Conservation (phyloP, 257 asterid genomes). For the Euphrasia confusa region DNA sequence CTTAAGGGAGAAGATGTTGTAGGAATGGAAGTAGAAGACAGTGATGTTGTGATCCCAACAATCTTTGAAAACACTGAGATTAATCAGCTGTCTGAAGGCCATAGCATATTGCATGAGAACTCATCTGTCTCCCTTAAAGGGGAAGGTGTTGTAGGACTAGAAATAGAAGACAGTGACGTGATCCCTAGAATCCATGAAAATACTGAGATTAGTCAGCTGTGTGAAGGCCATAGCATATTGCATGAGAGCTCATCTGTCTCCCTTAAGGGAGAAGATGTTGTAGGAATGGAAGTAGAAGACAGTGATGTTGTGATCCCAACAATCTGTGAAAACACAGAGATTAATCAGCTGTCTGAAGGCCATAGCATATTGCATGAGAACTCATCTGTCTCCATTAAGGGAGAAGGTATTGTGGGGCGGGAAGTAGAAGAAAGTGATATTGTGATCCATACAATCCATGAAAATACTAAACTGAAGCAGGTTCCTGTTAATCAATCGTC, state of each 20-base stretch:
- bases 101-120: constrained; percentile 26
- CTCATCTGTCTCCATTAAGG: constrained; percentile 29
- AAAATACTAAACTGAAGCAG: constrained; percentile 27
- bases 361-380: constrained; percentile 26
- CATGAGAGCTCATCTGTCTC: constrained; percentile 28
- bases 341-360: constrained; percentile 22
- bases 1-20: constrained; percentile 30
- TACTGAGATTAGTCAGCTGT: constrained; percentile 30
- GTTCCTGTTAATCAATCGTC: constrained; percentile 24
- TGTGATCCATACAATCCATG: constrained; percentile 21
- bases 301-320: constrained; percentile 16
- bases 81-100: constrained; percentile 21
- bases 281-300: constrained; percentile 23
- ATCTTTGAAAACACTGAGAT: constrained; percentile 17
- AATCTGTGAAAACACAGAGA: constrained; percentile 17
- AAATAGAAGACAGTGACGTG: constrained; percentile 14
- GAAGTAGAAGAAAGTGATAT: constrained; percentile 18
- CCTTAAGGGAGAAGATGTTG: constrained; percentile 30
- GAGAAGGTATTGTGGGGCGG: constrained; percentile 29
- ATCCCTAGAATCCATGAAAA: neutral
- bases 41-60: constrained; percentile 15
- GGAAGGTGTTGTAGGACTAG: constrained; percentile 29
- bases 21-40: constrained; percentile 23
- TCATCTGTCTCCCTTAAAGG: constrained; percentile 29
- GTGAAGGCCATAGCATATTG: constrained; percentile 28